Evolutionary conservation across 768 basidiomycete genomes (phyloP).

Genomic region (Termitomyces sp.): DNA sequence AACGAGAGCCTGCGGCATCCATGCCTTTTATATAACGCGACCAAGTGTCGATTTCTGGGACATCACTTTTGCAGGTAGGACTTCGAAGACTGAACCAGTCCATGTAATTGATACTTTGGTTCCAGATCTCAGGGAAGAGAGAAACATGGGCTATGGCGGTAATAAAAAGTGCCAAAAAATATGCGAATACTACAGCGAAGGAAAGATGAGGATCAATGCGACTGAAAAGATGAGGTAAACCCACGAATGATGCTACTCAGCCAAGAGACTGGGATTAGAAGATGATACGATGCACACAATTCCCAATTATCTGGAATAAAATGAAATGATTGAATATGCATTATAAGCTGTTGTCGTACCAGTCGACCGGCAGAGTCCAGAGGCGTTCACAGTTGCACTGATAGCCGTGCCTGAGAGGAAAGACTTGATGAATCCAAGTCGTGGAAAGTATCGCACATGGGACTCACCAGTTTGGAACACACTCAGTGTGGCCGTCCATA

Average conservation of each 20-base stretch:
- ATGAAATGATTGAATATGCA: slow-evolving; percentile 3
- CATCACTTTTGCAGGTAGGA: not conserved
- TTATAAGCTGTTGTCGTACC: slow-evolving; percentile 22
- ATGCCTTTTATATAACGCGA: slow-evolving; percentile 18
- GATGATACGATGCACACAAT: slow-evolving; percentile 40
- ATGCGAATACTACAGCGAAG: slow-evolving; percentile 35
- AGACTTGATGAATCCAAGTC: not conserved
- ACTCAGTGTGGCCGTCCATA: slow-evolving; percentile 46
- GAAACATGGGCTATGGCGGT: slow-evolving; percentile 38
- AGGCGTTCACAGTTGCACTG: slow-evolving; percentile 37
- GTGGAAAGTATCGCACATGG: not conserved
- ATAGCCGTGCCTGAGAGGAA: slow-evolving; percentile 39
- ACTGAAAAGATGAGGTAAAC: slow-evolving; percentile 13
- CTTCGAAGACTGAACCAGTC: slow-evolving; percentile 46
- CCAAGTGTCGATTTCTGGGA: slow-evolving; percentile 6
- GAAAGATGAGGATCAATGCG: not conserved
- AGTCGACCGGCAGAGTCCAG: slow-evolving; percentile 21
- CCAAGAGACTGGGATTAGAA: slow-evolving; percentile 46
- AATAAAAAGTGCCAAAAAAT: slow-evolving; percentile 50
- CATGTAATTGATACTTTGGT: slow-evolving; percentile 40
- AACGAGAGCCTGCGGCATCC: slow-evolving; percentile 6
- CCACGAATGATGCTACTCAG: slow-evolving; percentile 39
- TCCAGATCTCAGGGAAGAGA: slow-evolving; percentile 46
- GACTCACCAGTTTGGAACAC: slow-evolving; percentile 45
- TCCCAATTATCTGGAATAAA: slow-evolving; percentile 29